phyloP scores from a whole-genome alignment of 169 alveolate species.

The Ichthyophthirius multifiliis region DNA sequence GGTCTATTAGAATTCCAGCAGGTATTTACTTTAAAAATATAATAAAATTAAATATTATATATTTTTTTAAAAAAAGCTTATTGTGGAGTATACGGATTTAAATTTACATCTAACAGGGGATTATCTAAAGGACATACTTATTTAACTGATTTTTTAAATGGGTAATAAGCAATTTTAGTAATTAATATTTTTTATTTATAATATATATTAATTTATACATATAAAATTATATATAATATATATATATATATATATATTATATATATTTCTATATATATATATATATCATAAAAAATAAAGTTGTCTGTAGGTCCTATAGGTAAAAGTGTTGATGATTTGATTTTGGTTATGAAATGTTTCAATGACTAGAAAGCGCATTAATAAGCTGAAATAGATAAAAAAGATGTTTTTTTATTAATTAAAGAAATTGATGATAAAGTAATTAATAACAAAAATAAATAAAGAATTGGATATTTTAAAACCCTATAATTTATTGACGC shows the following conservation, averaged over 20 bases:
- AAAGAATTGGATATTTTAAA: slow-evolving; percentile 47
- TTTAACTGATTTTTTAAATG: neutral
- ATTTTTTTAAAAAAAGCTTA: slow-evolving; percentile 8
- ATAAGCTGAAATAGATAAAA: neutral
- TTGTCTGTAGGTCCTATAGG: slow-evolving; percentile 55
- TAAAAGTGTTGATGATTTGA: slow-evolving; percentile 56
- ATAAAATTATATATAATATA: neutral
- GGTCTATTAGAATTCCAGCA: slow-evolving; percentile 68
- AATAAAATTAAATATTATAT: neutral
- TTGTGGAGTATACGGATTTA: slow-evolving; percentile 55
- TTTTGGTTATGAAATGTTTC: slow-evolving; percentile 19
- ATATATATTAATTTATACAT: neutral
- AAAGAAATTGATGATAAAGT: neutral
- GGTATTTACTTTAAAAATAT: neutral
- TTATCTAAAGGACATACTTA: slow-evolving; percentile 4
- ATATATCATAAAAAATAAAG: neutral
- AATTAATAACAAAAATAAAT: slow-evolving; percentile 9
- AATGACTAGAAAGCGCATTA: neutral
- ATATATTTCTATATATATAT: neutral
- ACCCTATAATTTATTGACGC: neutral
- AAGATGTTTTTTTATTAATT: neutral
- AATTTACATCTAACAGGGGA: slow-evolving; percentile 48
- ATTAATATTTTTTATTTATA: neutral
- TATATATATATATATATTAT: neutral
- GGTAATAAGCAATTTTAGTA: neutral